Conservation (phyloP, 2,329 filamentous ascomycete genomes). For the Trichophaea hybrida region DNA sequence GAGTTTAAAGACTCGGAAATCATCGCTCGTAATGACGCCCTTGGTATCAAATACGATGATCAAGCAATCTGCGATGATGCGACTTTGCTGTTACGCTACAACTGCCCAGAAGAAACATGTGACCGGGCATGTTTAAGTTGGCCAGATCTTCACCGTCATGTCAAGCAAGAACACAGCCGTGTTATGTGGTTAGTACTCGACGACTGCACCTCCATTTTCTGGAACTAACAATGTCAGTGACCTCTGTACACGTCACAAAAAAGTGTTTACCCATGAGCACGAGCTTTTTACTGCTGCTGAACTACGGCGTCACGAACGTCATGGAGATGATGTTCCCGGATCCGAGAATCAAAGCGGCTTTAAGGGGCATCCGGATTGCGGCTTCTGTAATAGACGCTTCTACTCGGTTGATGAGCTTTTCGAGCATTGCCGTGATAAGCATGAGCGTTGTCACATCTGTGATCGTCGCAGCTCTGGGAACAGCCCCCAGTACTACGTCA, state of each 20-base stretch:
- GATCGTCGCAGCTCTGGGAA: slow-evolving; percentile 50
- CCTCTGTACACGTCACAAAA: slow-evolving; percentile 85
- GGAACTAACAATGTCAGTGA: slow-evolving; percentile 39
- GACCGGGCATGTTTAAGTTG: slow-evolving; percentile 73
- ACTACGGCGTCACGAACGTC: slow-evolving; percentile 72
- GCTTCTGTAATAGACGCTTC: slow-evolving; percentile 80
- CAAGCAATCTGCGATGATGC: slow-evolving; percentile 86
- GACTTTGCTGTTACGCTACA: slow-evolving; percentile 74
- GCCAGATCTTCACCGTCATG: slow-evolving; percentile 68
- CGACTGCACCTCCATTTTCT: slow-evolving; percentile 4
- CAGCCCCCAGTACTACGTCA: slow-evolving; percentile 75
- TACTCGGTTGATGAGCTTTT: slow-evolving; percentile 95
- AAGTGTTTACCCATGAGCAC: slow-evolving; percentile 96
- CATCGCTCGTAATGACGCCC: slow-evolving; percentile 62
- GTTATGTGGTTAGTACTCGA: slow-evolving; percentile 44
- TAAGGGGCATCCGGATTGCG: slow-evolving; percentile 86
- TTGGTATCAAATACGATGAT: slow-evolving; percentile 84
- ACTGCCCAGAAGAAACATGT: slow-evolving; percentile 75
- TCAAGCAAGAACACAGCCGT: slow-evolving; percentile 66
- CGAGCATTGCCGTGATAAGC: slow-evolving; percentile 80
- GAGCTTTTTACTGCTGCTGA: slow-evolving; percentile 73
- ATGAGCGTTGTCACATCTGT: slow-evolving; percentile 90
- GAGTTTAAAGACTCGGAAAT: slow-evolving; percentile 66
- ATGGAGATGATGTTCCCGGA: slow-evolving; percentile 81
- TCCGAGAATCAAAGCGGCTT: slow-evolving; percentile 88